Evolutionary conservation across 1,284 basidiomycete species (phyloP).

Genomic region (Neotropicomus parvogracilis): DNA sequence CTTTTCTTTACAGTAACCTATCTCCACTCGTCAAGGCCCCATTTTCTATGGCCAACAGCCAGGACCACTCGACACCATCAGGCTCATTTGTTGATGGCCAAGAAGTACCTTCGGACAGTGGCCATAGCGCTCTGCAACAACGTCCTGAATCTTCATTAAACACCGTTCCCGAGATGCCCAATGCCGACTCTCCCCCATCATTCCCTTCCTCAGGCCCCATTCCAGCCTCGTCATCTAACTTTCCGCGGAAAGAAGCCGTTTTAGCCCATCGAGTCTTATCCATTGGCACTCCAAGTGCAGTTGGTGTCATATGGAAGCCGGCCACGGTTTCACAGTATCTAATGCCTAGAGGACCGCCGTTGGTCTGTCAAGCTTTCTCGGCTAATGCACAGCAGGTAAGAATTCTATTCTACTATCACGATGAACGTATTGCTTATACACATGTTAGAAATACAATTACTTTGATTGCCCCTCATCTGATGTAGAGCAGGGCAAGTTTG

Average conservation of each 20-base stretch:
- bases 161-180: not conserved
- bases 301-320: conserved; percentile 1
- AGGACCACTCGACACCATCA: not conserved
- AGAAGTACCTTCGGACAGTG: not conserved
- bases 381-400: no score
- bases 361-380: not conserved
- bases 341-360: not conserved
- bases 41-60: no score
- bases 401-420: no score
- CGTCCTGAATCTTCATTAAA: not conserved
- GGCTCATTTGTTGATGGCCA: not conserved
- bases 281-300: not conserved
- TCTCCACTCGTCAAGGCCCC: no score
- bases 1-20: no score
- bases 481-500: not conserved
- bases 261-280: no score
- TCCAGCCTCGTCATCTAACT: not conserved
- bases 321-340: no score
- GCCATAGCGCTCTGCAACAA: not conserved
- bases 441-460: no score
- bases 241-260: no score
- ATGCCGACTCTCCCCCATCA: not conserved
- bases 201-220: not conserved
- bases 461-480: not conserved
- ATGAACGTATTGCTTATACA: no score